These are phyloP conservation scores for Epicoccum sorghinum DNA, from an alignment of 2,329 filamentous ascomycete genomes.

Conservation along the genomic window DNA sequence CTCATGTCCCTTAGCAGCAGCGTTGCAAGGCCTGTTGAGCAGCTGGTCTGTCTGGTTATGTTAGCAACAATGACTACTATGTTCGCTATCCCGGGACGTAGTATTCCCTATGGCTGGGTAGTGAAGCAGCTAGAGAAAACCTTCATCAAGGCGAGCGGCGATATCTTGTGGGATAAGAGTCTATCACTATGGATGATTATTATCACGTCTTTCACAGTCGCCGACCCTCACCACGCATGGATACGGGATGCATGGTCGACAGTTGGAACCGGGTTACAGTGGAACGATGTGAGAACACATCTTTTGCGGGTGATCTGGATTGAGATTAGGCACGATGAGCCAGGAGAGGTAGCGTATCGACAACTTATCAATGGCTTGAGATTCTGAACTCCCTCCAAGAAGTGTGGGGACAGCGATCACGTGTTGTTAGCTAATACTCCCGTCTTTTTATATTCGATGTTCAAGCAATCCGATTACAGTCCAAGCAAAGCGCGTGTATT, in stretches of 20 bases:
- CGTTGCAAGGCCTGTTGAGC: slow-evolving; percentile 5
- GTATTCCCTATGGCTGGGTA: background rate
- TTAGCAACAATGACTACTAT: slow-evolving; percentile 2
- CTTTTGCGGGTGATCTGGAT: slow-evolving; percentile 20
- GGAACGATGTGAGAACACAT: slow-evolving; percentile 1
- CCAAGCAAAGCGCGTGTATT: too few species aligned
- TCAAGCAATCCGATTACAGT: too few species aligned
- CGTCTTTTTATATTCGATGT: too few species aligned
- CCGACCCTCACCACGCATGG: background rate
- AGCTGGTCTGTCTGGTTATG: background rate
- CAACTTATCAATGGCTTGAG: background rate
- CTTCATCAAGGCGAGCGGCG: background rate
- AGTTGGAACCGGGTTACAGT: background rate
- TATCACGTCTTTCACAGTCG: background rate
- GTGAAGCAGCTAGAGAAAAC: background rate
- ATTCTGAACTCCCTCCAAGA: too few species aligned
- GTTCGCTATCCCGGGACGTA: slow-evolving; percentile 9
- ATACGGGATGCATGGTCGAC: slow-evolving; percentile 3
- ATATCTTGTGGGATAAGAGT: background rate
- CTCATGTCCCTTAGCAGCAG: slow-evolving; percentile 18
- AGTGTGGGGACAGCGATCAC: too few species aligned
- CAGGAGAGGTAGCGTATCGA: slow-evolving; percentile 4
- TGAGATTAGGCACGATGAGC: slow-evolving; percentile 15
- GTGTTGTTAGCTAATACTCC: too few species aligned
- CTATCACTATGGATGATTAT: background rate